phyloP scores from a whole-genome alignment of 805 yeast genomes.

The Teunomyces aglyptinius region DNA sequence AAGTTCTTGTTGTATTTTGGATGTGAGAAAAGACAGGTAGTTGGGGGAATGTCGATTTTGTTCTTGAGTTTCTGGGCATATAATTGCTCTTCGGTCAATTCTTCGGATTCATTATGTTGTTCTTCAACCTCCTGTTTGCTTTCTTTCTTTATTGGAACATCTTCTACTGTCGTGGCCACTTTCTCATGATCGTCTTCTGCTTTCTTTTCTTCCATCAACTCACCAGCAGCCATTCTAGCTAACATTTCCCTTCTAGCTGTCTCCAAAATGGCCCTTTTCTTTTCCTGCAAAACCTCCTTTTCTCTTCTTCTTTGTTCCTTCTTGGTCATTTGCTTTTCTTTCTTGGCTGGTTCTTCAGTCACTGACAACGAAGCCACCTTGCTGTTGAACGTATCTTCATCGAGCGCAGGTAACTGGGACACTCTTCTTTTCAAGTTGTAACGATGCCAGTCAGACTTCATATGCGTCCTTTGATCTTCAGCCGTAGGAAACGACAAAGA shows the following conservation, averaged over 20 bases:
- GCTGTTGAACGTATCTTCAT: slow-evolving; percentile 19
- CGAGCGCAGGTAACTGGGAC: slow-evolving; percentile 30
- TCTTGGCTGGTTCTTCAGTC: slow-evolving; percentile 17
- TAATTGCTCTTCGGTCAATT: slow-evolving; percentile 26
- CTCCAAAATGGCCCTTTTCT: slow-evolving; percentile 48
- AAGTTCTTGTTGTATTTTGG: slow-evolving; percentile 33
- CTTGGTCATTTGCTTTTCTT: slow-evolving; percentile 39
- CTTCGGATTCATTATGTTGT: slow-evolving; percentile 6
- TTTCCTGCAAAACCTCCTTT: slow-evolving; percentile 48
- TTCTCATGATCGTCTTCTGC: slow-evolving; percentile 17
- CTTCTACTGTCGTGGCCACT: slow-evolving; percentile 6
- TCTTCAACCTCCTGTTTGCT: neutral
- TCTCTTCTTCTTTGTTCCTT: slow-evolving; percentile 51
- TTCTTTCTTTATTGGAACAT: slow-evolving; percentile 3
- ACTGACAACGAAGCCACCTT: slow-evolving; percentile 20
- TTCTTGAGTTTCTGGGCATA: slow-evolving; percentile 46
- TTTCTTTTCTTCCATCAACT: slow-evolving; percentile 8
- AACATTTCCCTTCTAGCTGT: slow-evolving; percentile 44
- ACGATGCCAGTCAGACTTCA: slow-evolving; percentile 48
- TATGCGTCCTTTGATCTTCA: slow-evolving; percentile 39
- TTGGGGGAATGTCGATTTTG: slow-evolving; percentile 46
- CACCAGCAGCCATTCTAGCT: slow-evolving; percentile 26
- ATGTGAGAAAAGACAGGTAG: slow-evolving; percentile 52
- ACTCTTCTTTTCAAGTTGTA: slow-evolving; percentile 45
- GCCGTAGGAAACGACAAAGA: slow-evolving; percentile 37